Evolutionary conservation across 129 eudicot genomes (phyloP).

Genomic region (Lactuca saligna): DNA sequence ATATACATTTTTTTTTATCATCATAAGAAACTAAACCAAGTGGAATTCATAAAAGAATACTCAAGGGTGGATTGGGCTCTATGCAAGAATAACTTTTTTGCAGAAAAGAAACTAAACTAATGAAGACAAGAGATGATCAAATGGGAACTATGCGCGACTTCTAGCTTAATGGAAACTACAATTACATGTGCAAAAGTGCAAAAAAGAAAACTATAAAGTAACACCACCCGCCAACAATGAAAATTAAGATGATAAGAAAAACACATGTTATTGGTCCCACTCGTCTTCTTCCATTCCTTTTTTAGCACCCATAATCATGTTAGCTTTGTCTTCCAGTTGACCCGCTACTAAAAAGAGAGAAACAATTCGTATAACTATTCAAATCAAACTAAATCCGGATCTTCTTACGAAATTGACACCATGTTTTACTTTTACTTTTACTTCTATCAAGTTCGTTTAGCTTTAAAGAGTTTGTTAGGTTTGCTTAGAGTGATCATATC

Average conservation of each 20-base stretch:
- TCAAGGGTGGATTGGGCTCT: no score
- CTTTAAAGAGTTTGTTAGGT: neutral
- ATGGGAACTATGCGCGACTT: neutral
- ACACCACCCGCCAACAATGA: neutral
- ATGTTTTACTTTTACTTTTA: neutral
- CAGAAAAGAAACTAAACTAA: no score
- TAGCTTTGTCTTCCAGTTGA: constrained; percentile 3
- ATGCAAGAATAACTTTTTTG: no score
- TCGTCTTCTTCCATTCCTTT: constrained; percentile 1
- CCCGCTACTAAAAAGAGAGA: constrained; percentile 5
- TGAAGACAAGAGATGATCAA: no score
- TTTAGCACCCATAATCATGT: neutral
- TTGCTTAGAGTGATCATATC: constrained; percentile 9
- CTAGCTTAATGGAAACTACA: neutral
- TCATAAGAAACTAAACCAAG: neutral
- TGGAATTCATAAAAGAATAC: no score
- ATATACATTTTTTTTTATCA: neutral
- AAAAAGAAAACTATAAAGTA: neutral
- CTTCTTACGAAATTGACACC: neutral
- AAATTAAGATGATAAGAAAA: neutral
- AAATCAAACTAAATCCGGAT: neutral
- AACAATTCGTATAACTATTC: constrained; percentile 8
- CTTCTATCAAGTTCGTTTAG: constrained; percentile 10
- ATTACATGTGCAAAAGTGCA: neutral
- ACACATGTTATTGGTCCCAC: constrained; percentile 4